These are phyloP conservation scores for Yamadazyma triangularis DNA, from an alignment of 1,139 yeast genomes.

Conservation along the genomic window DNA sequence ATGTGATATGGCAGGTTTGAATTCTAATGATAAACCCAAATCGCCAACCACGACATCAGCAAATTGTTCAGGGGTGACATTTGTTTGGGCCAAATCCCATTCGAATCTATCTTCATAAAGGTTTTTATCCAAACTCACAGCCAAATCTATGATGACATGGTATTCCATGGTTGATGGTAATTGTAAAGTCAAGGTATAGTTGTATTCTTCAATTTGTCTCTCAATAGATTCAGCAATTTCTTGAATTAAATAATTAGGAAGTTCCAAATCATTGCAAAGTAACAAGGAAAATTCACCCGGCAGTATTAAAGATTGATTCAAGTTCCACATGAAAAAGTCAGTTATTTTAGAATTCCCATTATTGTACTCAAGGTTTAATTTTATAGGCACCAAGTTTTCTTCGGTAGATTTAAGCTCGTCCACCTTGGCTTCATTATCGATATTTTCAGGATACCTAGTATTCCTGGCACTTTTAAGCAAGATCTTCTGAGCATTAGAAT, in stretches of 20 bases:
- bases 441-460: constrained; percentile 23
- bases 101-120: constrained; percentile 90
- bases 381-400: constrained; percentile 68
- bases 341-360: constrained; percentile 55
- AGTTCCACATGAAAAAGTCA: constrained; percentile 89
- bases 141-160: constrained; percentile 75
- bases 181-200: constrained; percentile 51
- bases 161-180: constrained; percentile 61
- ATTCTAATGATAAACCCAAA: constrained; percentile 79
- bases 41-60: constrained; percentile 81
- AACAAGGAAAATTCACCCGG: constrained; percentile 82
- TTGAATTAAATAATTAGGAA: constrained; percentile 59
- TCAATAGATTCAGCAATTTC: constrained; percentile 69
- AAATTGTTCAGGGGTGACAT: constrained; percentile 76
- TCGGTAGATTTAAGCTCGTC: constrained; percentile 24
- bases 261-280: constrained; percentile 77
- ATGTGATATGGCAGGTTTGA: constrained; percentile 85
- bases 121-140: constrained; percentile 79
- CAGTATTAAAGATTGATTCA: constrained; percentile 70
- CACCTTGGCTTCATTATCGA: constrained; percentile 22
- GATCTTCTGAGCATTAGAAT: constrained; percentile 26
- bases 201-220: constrained; percentile 75
- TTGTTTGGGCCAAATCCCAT: constrained; percentile 76
- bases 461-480: constrained; percentile 31
- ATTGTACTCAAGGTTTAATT: constrained; percentile 69